Conservation (phyloP, 805 yeast species). For the Yamadazyma ubonensis region DNA sequence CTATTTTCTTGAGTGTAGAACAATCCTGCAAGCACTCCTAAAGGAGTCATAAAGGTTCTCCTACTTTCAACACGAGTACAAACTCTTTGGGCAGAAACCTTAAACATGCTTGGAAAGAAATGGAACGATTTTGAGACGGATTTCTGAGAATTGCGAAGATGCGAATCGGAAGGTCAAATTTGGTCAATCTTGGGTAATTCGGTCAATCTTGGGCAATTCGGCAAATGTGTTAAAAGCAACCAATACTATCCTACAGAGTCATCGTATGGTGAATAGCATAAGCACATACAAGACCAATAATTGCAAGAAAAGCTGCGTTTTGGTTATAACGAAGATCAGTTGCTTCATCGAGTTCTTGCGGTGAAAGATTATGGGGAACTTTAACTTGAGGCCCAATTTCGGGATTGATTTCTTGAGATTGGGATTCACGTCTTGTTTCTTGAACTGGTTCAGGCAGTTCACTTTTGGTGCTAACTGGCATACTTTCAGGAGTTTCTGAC, state of each 20-base stretch:
- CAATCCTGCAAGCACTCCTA: slow-evolving; percentile 24
- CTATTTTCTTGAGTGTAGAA: slow-evolving; percentile 44
- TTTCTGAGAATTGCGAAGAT: not conserved
- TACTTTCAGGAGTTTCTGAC: not conserved
- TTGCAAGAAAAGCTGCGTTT: slow-evolving; percentile 4
- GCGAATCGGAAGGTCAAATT: too few species aligned
- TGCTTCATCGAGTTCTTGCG: slow-evolving; percentile 5
- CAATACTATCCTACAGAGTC: not conserved
- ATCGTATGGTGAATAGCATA: slow-evolving; percentile 7
- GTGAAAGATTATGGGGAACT: slow-evolving; percentile 1
- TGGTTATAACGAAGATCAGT: slow-evolving; percentile 10
- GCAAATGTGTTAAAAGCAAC: too few species aligned
- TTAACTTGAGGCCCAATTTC: slow-evolving; percentile 5
- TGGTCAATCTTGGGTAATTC: too few species aligned
- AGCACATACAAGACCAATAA: slow-evolving; percentile 6
- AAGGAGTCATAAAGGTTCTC: slow-evolving; percentile 5
- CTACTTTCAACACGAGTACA: not conserved
- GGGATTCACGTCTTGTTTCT: too few species aligned
- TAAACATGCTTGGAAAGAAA: slow-evolving; percentile 1
- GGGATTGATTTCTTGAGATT: slow-evolving; percentile 1
- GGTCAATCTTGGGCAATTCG: not conserved
- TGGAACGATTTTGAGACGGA: slow-evolving; percentile 1
- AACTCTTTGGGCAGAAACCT: not conserved
- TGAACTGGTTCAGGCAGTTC: too few species aligned
- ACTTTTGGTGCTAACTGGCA: too few species aligned